Evolutionary conservation across 371 early-diverging fungal genomes (phyloP), one percentile per base, ranked within the genome.

Genomic region (Mortierella sp.): DNA sequence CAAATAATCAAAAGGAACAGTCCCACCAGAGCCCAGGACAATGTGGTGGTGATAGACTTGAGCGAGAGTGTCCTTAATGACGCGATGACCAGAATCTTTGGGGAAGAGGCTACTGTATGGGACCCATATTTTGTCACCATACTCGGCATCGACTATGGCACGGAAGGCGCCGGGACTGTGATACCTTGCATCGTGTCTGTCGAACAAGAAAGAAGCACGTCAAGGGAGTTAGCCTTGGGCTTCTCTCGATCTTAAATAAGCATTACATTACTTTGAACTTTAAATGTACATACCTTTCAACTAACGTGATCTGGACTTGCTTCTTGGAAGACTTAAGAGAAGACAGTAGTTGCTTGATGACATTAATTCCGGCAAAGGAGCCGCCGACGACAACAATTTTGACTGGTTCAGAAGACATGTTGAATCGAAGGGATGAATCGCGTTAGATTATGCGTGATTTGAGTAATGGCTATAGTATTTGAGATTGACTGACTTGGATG

Each of bases 1-100:
- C 48, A 93, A 76, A 75, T 93, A 93, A 74, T 95, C 92, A 76
- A 91, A 93, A 22, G 84, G 72, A 40, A 94, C 76, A 83, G 89
- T 70, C 45, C 67, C 67, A 2, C 89, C 88, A 19, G 77, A 81
- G 16, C 62, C 77, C 15, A 89, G 86, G 28, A 86, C 83, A 7
- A 88, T 73, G 8, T 86, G 72, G 65, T 86, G 81, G 9, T 77
- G 70, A 36, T 83, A 79, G 52, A 89, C 86, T 22, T 85, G 67
- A 1, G 82, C 58, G 3, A 85, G 84, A 16, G 82, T 84, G 53
- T 81, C 87, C 55, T 86, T 85, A 50, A 88, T 70, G 43, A 88
- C 79, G 52, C 84, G 86, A 70, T 87, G 87, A 19, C 59, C 66
- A 0, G 76, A 70, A 41, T 69, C 67, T 47, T 68, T 55, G 47